Percentiles rank a stretch among this genome's conserved stretches.
Evolutionary conservation across 352 stramenopile genomes (phyloP).

Genomic region (Phytophthora cryptogea): DNA sequence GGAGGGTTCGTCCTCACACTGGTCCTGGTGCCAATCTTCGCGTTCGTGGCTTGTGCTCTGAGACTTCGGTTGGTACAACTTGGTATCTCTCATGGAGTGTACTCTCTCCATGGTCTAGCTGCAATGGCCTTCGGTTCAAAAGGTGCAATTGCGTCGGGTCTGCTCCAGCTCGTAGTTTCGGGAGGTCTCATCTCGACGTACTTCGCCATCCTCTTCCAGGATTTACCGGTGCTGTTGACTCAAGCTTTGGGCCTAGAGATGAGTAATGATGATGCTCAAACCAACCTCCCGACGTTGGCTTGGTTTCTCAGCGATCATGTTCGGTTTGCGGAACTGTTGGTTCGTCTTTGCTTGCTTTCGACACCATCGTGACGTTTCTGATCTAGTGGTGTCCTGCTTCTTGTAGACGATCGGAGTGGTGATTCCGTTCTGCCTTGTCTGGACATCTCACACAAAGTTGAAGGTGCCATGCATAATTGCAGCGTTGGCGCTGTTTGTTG

Average conservation of each 20-base stretch:
- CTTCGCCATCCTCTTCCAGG: conserved; percentile 48
- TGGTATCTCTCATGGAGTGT: conserved; percentile 51
- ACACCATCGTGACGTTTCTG: neutral
- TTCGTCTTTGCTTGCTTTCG: conserved; percentile 5
- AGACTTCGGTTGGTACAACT: conserved; percentile 48
- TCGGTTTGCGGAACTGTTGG: conserved; percentile 42
- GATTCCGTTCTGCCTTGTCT: conserved; percentile 45
- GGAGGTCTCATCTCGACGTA: conserved; percentile 46
- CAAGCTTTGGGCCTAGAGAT: conserved; percentile 44
- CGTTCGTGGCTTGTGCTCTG: conserved; percentile 30
- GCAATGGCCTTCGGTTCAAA: conserved; percentile 45
- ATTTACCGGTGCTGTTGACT: conserved; percentile 42
- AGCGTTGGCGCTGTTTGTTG: conserved; percentile 30
- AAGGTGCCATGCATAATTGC: conserved; percentile 28
- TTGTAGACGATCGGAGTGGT: conserved; percentile 39
- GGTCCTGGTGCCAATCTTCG: conserved; percentile 40
- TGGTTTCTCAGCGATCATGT: conserved; percentile 38
- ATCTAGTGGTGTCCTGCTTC: neutral
- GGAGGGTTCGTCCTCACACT: conserved; percentile 50
- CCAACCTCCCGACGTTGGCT: conserved; percentile 11
- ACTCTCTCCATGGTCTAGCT: conserved; percentile 57
- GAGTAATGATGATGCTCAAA: too few relatives aligned
- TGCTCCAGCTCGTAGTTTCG: conserved; percentile 43
- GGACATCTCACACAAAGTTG: conserved; percentile 39
- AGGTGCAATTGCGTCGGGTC: conserved; percentile 33